Conservation (phyloP, 1,284 basidiomycete genomes). For the Ustilago loliicola region DNA sequence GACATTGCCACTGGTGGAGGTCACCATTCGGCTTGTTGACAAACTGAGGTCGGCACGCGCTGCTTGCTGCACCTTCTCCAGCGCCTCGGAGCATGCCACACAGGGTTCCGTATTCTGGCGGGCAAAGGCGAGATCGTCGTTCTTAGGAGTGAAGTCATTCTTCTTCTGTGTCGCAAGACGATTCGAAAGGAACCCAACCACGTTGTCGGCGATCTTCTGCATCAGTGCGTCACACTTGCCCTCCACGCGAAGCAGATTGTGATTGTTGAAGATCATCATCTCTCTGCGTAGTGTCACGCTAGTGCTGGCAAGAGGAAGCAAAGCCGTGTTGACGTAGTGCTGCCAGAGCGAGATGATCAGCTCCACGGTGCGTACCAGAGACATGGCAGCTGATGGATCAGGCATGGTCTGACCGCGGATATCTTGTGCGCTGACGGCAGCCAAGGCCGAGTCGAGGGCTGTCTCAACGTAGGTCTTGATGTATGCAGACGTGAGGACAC, state of each 20-base stretch:
- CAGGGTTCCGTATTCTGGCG: constrained; percentile 96
- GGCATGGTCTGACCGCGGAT: constrained; percentile 76
- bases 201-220: constrained; percentile 83
- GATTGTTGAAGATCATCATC: constrained; percentile 93
- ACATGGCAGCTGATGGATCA: constrained; percentile 73
- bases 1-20: constrained; percentile 24
- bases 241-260: constrained; percentile 88
- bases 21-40: constrained; percentile 28
- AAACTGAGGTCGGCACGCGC: constrained; percentile 77
- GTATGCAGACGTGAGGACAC: constrained; percentile 89
- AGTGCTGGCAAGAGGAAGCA: constrained; percentile 87
- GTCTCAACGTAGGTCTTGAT: constrained; percentile 89
- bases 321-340: constrained; percentile 90
- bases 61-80: constrained; percentile 83
- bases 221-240: constrained; percentile 85
- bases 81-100: constrained; percentile 84
- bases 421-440: constrained; percentile 81
- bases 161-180: constrained; percentile 93
- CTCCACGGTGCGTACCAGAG: constrained; percentile 82
- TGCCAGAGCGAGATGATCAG: constrained; percentile 96
- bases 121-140: constrained; percentile 86
- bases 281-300: constrained; percentile 90
- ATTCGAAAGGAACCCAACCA: constrained; percentile 72
- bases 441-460: constrained; percentile 85
- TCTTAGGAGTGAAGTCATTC: constrained; percentile 95